These are phyloP conservation scores for Penicillium sp. DNA, from an alignment of 2,329 filamentous ascomycete genomes.

Conservation along the genomic window DNA sequence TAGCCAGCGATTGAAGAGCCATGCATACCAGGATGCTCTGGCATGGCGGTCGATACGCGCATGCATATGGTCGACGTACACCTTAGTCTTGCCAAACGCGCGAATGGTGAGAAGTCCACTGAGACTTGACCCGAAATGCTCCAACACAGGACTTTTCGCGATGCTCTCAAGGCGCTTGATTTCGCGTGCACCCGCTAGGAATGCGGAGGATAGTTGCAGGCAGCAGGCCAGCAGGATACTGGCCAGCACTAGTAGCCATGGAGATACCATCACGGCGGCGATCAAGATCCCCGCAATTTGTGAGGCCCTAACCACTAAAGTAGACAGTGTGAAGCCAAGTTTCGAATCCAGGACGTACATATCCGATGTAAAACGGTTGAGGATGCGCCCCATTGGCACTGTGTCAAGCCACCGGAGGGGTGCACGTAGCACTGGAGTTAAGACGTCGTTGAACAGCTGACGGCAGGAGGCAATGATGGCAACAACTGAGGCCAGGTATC, in stretches of 20 bases:
- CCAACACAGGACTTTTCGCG: slow-evolving; percentile 73
- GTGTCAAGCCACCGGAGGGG: slow-evolving; percentile 79
- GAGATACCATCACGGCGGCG: slow-evolving; percentile 54
- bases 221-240: slow-evolving; percentile 56
- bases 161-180: slow-evolving; percentile 74
- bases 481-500: too few species aligned
- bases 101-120: slow-evolving; percentile 71
- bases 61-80: slow-evolving; percentile 68
- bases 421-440: slow-evolving; percentile 63
- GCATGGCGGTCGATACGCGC: slow-evolving; percentile 64
- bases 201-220: slow-evolving; percentile 47
- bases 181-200: slow-evolving; percentile 68
- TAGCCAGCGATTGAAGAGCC: slow-evolving; percentile 74
- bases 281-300: slow-evolving; percentile 59
- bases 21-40: slow-evolving; percentile 63
- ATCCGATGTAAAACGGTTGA: slow-evolving; percentile 75
- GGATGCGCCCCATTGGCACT: slow-evolving; percentile 68
- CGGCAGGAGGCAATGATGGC: slow-evolving; percentile 61
- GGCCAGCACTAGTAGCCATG: slow-evolving; percentile 47
- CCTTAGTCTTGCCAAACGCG: slow-evolving; percentile 64
- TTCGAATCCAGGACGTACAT: slow-evolving; percentile 69
- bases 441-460: slow-evolving; percentile 62
- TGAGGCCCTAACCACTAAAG: slow-evolving; percentile 58
- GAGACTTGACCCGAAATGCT: slow-evolving; percentile 71
- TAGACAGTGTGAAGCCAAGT: slow-evolving; percentile 60